Evolutionary conservation across 495 filamentous ascomycete genomes (phyloP).

Genomic region (Penicillium steckii): DNA sequence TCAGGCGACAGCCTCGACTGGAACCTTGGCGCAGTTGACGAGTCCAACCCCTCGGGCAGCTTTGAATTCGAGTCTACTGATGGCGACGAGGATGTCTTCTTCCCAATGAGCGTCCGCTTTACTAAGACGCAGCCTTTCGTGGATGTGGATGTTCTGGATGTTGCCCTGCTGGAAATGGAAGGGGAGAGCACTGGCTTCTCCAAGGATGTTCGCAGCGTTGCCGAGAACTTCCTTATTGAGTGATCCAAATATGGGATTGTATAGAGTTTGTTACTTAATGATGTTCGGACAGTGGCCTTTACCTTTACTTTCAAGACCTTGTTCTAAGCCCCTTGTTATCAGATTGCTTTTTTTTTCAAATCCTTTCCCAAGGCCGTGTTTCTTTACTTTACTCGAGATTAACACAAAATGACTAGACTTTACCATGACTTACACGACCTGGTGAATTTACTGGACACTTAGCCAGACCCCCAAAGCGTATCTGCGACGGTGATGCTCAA

Average conservation of each 20-base stretch:
- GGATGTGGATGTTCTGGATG: conserved; percentile 79
- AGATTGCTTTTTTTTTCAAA: conserved; percentile 4
- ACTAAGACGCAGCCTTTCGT: conserved; percentile 82
- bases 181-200: conserved; percentile 78
- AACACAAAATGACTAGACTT: conserved; percentile 10
- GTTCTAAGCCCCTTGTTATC: conserved; percentile 23
- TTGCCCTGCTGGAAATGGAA: conserved; percentile 73
- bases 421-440: neutral
- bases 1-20: conserved; percentile 91
- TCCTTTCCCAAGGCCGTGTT: conserved; percentile 8
- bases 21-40: conserved; percentile 80
- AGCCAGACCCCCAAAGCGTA: neutral
- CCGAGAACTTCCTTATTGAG: conserved; percentile 79
- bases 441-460: neutral
- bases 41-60: conserved; percentile 73
- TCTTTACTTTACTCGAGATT: conserved; percentile 17
- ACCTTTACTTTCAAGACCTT: conserved; percentile 19
- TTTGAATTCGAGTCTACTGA: conserved; percentile 94
- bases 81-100: conserved; percentile 83
- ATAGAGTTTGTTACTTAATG: conserved; percentile 43
- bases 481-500: conserved; percentile 3
- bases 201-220: conserved; percentile 83
- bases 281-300: conserved; percentile 36
- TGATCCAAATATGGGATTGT: conserved; percentile 44
- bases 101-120: conserved; percentile 93